These are phyloP conservation scores for Nakazawaea anatomiae DNA, from an alignment of 805 yeast genomes.

Conservation along the genomic window DNA sequence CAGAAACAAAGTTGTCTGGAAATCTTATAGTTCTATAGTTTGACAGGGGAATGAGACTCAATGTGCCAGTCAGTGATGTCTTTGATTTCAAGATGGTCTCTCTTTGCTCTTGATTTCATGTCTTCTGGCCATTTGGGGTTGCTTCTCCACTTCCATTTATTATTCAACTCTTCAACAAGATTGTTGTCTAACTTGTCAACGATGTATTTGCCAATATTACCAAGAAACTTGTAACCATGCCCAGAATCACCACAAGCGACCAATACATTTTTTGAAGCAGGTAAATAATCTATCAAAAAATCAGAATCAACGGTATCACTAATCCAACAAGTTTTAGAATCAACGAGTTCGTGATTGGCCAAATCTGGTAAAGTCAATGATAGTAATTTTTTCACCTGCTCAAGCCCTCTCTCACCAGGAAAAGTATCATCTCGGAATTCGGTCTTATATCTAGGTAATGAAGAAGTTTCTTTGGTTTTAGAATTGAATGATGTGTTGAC, in stretches of 20 bases:
- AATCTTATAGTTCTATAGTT: background rate
- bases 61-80: conserved; percentile 12
- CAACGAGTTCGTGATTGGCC: conserved; percentile 17
- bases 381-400: conserved; percentile 22
- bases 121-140: conserved; percentile 12
- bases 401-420: conserved; percentile 19
- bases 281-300: conserved; percentile 30
- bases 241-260: conserved; percentile 38
- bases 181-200: conserved; percentile 19
- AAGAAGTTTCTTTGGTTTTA: conserved; percentile 15
- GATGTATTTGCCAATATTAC: conserved; percentile 35
- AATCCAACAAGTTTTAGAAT: conserved; percentile 15
- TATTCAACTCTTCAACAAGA: conserved; percentile 15
- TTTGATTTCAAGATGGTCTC: conserved; percentile 13
- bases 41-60: background rate
- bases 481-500: conserved; percentile 20
- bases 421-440: conserved; percentile 25
- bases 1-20: background rate
- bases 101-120: conserved; percentile 10
- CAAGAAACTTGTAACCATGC: conserved; percentile 36
- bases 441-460: conserved; percentile 28
- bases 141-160: conserved; percentile 26
- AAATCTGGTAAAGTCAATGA: conserved; percentile 29
- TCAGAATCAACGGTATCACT: conserved; percentile 28
- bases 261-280: conserved; percentile 20